Evolutionary conservation across 352 stramenopile species (phyloP).

Genomic region (Globisporangium nagaii): DNA sequence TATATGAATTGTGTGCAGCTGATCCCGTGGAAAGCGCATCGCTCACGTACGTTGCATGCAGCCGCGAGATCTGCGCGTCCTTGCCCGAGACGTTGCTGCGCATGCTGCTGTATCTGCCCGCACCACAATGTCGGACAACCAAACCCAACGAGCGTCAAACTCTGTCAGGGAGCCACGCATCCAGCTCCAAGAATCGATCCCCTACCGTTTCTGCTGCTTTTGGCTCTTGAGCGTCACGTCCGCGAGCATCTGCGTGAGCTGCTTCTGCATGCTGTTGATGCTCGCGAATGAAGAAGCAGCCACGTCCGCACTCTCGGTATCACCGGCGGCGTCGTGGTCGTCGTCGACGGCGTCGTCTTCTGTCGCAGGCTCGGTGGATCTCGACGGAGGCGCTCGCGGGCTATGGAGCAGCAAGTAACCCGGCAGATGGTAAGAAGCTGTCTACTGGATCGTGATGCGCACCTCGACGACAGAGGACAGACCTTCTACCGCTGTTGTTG

Average conservation of each 20-base stretch:
- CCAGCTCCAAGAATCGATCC: background rate
- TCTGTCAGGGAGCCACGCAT: too few relatives aligned
- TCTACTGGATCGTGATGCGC: too few relatives aligned
- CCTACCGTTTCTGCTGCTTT: constrained; percentile 39
- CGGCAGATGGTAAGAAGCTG: background rate
- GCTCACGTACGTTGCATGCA: constrained; percentile 10
- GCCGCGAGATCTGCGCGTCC: constrained; percentile 12
- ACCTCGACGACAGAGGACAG: background rate
- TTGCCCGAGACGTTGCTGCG: constrained; percentile 22
- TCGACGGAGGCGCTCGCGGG: constrained; percentile 13
- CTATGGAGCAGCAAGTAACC: constrained; percentile 1
- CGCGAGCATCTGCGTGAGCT: constrained; percentile 30
- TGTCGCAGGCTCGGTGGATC: constrained; percentile 26
- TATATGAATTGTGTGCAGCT: background rate
- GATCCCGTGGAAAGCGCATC: background rate
- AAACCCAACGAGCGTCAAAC: too few relatives aligned
- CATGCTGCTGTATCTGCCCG: constrained; percentile 25
- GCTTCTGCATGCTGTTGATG: constrained; percentile 18
- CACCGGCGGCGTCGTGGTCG: background rate
- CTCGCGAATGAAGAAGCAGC: background rate
- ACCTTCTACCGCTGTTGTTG: constrained; percentile 7
- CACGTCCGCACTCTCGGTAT: background rate
- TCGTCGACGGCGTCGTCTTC: constrained; percentile 20
- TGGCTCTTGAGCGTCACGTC: constrained; percentile 29
- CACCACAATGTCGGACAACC: background rate